Conservation (phyloP, 352 stramenopile species). For the Phytophthora hybrid region DNA sequence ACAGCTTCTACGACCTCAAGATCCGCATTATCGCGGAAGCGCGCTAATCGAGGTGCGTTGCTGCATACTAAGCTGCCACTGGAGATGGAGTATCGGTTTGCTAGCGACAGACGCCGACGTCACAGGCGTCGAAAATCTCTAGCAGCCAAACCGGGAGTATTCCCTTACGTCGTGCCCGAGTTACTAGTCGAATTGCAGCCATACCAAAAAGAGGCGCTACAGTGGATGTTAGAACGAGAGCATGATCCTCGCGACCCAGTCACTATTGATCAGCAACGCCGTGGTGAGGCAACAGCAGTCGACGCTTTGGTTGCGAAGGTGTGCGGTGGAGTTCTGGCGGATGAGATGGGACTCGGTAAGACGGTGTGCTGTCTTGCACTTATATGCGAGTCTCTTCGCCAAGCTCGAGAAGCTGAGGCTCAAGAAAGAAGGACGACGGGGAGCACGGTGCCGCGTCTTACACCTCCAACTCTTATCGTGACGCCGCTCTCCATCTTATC, state of each 20-base stretch:
- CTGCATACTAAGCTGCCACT: constrained; percentile 72
- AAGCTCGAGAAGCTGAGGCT: constrained; percentile 45
- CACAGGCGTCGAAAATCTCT: constrained; percentile 54
- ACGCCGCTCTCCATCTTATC: constrained; percentile 86
- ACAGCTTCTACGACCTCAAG: constrained; percentile 24
- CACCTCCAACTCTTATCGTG: constrained; percentile 78
- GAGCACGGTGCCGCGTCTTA: constrained; percentile 50
- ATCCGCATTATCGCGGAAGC: constrained; percentile 37
- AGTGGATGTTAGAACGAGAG: constrained; percentile 90
- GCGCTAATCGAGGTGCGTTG: constrained; percentile 38
- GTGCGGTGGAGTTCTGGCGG: constrained; percentile 84
- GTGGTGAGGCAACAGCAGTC: constrained; percentile 38
- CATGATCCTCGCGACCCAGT: constrained; percentile 29
- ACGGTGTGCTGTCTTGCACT: constrained; percentile 91
- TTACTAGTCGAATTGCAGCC: constrained; percentile 66
- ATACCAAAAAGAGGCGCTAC: constrained; percentile 88
- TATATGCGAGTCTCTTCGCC: constrained; percentile 72
- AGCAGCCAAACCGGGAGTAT: constrained; percentile 47
- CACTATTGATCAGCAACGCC: constrained; percentile 44
- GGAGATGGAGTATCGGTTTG: constrained; percentile 65
- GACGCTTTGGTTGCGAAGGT: constrained; percentile 53
- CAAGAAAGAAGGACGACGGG: constrained; percentile 30
- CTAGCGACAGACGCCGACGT: constrained; percentile 57
- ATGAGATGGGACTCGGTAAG: constrained; percentile 92
- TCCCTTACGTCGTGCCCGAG: constrained; percentile 58